phyloP scores from a whole-genome alignment of 179 eudicot species.

The Spinacia oleracea region DNA sequence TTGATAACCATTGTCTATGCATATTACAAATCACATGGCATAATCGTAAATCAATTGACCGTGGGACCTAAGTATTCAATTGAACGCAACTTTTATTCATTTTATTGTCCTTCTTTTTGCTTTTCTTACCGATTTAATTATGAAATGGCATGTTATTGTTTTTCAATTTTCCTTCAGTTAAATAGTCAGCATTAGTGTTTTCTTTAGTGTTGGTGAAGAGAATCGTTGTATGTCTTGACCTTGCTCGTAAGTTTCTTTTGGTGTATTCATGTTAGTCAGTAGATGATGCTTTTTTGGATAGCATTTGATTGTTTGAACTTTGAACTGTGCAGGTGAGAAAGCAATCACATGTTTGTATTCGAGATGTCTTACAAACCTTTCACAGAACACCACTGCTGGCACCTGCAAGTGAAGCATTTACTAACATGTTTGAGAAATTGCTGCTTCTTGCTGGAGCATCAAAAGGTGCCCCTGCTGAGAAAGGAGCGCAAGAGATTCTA shows the following conservation, averaged over 20 bases:
- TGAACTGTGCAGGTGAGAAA: slow-evolving; percentile 55
- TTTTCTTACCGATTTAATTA: too few relatives aligned
- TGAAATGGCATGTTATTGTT: too few relatives aligned
- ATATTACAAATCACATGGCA: too few relatives aligned
- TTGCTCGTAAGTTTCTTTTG: not conserved
- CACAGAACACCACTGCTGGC: slow-evolving; percentile 52
- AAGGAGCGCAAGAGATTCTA: slow-evolving; percentile 87
- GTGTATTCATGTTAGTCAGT: not conserved
- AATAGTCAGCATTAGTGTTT: not conserved
- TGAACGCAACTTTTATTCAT: too few relatives aligned
- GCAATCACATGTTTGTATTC: slow-evolving; percentile 68
- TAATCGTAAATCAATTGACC: too few relatives aligned
- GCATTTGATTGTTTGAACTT: slow-evolving; percentile 14
- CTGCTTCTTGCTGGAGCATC: slow-evolving; percentile 79
- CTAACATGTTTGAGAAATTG: slow-evolving; percentile 59
- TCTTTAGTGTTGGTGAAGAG: not conserved
- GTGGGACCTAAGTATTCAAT: too few relatives aligned
- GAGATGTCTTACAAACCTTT: slow-evolving; percentile 64
- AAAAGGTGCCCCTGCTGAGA: slow-evolving; percentile 53
- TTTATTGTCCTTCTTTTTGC: too few relatives aligned
- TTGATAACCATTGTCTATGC: too few relatives aligned
- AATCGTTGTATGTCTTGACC: not conserved
- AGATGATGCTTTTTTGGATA: not conserved
- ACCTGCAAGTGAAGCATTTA: slow-evolving; percentile 81
- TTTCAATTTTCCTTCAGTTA: too few relatives aligned